Conservation (phyloP, 768 basidiomycete genomes). For the Amanita phalloides region DNA sequence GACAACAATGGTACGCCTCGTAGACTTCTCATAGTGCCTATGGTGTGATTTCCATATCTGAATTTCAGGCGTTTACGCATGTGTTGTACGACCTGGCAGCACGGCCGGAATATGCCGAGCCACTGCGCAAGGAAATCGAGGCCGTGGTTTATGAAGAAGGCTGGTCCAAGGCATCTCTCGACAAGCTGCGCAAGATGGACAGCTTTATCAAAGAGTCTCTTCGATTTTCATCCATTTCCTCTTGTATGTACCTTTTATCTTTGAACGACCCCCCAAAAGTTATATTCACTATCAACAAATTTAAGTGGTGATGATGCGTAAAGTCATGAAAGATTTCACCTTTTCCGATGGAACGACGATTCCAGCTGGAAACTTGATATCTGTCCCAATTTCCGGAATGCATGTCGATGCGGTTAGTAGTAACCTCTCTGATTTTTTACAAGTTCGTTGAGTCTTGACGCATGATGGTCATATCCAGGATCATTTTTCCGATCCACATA, state of each 20-base stretch:
- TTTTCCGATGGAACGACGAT: slow-evolving; percentile 17
- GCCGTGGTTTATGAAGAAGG: slow-evolving; percentile 22
- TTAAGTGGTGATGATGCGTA: slow-evolving; percentile 17
- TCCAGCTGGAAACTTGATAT: slow-evolving; percentile 15
- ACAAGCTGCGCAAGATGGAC: slow-evolving; percentile 31
- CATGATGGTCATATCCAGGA: slow-evolving; percentile 1
- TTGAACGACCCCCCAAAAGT: too few species aligned
- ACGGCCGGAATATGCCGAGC: slow-evolving; percentile 18
- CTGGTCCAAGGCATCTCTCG: slow-evolving; percentile 24
- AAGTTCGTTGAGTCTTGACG: background rate
- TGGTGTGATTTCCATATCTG: background rate
- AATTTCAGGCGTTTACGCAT: slow-evolving; percentile 23
- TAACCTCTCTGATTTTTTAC: background rate
- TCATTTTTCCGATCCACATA: slow-evolving; percentile 20
- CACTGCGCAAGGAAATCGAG: slow-evolving; percentile 34
- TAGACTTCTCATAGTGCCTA: background rate
- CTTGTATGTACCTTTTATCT: slow-evolving; percentile 10
- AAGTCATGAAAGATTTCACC: slow-evolving; percentile 25
- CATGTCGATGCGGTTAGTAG: slow-evolving; percentile 4
- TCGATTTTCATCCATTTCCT: slow-evolving; percentile 15
- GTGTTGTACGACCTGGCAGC: slow-evolving; percentile 26
- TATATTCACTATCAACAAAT: background rate
- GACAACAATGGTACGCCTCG: slow-evolving; percentile 21
- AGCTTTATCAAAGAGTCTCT: slow-evolving; percentile 33
- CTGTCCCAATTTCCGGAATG: slow-evolving; percentile 8